These are phyloP conservation scores for Colletotrichum navitas DNA, from an alignment of 2,329 filamentous ascomycete genomes.

Conservation along the genomic window DNA sequence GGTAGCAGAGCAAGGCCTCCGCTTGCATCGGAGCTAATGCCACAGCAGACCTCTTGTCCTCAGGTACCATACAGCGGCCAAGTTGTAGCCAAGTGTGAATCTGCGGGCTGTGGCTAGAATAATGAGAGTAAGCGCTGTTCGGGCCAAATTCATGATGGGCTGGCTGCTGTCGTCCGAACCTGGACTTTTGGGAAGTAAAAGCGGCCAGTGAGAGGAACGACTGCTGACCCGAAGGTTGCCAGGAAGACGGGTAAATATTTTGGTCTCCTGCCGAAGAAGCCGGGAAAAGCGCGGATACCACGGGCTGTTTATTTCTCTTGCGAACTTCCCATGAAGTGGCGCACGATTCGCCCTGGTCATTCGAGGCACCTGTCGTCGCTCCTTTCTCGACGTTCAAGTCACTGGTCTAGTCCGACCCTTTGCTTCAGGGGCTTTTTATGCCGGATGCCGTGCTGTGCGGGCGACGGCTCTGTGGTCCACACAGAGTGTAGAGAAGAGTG, in stretches of 20 bases:
- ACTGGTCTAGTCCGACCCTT: constrained; percentile 12
- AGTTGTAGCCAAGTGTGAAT: not conserved
- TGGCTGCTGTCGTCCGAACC: constrained; percentile 22
- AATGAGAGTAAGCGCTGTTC: constrained; percentile 9
- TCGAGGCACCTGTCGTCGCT: not conserved
- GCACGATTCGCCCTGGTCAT: not conserved
- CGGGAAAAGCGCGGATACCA: constrained; percentile 2
- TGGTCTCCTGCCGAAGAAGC: constrained; percentile 8
- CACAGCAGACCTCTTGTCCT: not conserved
- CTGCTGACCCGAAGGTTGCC: constrained; percentile 8
- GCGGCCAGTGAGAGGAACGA: constrained; percentile 14
- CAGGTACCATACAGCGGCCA: not conserved
- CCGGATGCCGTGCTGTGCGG: not conserved
- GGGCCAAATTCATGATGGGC: not conserved
- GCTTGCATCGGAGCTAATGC: constrained; percentile 3
- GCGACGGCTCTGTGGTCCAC: constrained; percentile 3
- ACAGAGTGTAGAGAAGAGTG: not conserved
- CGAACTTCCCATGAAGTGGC: constrained; percentile 1
- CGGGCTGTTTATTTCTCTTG: constrained; percentile 7
- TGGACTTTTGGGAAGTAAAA: constrained; percentile 5
- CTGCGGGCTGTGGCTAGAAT: not conserved
- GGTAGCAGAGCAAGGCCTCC: not conserved
- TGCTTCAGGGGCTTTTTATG: not conserved
- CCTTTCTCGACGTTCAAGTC: not conserved
- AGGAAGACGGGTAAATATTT: not conserved